Evolutionary conservation across 2,329 filamentous ascomycete species (phyloP).

Genomic region (Diaporthe citriasiana): DNA sequence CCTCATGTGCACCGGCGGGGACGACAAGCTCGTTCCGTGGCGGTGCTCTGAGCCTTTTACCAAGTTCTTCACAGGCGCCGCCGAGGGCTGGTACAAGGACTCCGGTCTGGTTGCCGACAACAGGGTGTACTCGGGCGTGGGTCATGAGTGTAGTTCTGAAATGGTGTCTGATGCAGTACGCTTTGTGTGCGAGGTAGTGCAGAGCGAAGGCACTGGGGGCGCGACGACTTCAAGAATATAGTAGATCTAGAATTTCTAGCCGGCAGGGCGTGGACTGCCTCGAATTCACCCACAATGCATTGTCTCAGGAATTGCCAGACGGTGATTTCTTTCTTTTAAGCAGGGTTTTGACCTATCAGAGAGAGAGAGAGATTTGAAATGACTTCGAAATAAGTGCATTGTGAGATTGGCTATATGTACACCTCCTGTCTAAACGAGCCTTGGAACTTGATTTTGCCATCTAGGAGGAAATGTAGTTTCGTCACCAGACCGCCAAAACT

Average conservation of each 20-base stretch:
- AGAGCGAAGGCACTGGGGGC: conserved; percentile 48
- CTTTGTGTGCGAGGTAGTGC: conserved; percentile 70
- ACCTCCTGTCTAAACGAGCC: neutral
- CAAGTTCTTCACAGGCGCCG: conserved; percentile 70
- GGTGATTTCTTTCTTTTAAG: neutral
- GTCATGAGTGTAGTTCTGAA: conserved; percentile 75
- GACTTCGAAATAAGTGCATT: neutral
- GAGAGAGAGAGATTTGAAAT: neutral
- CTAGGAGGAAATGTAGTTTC: neutral
- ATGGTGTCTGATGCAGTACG: conserved; percentile 78
- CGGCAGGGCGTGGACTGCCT: neutral
- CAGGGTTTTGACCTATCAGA: neutral
- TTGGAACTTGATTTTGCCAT: neutral
- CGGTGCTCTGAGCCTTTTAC: conserved; percentile 71
- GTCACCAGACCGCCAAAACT: neutral
- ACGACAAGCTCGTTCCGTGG: conserved; percentile 82
- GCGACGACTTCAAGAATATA: conserved; percentile 42
- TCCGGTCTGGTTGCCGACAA: conserved; percentile 72
- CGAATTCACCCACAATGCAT: too few relatives aligned
- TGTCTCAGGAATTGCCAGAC: neutral
- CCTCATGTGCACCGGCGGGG: conserved; percentile 74
- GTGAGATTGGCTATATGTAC: neutral
- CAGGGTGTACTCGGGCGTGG: conserved; percentile 75
- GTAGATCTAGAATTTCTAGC: neutral
- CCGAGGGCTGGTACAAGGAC: conserved; percentile 66